Evolutionary conservation across 2,329 filamentous ascomycete genomes (phyloP).

Genomic region (Mycosphaerella sp.): DNA sequence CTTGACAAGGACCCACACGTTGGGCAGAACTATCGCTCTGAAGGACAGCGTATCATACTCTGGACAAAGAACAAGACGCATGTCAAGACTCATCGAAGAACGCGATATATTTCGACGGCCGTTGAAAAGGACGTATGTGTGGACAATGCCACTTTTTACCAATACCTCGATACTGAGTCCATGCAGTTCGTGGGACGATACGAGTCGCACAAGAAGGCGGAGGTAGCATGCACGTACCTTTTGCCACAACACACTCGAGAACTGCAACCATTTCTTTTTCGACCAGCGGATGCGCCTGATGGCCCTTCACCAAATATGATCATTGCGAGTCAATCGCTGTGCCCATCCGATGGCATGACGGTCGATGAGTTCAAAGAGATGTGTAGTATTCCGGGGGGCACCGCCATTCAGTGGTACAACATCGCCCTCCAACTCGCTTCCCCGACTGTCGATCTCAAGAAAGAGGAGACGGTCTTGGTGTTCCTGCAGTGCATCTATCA

Average conservation of each 20-base stretch:
- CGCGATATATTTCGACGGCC: constrained; percentile 20
- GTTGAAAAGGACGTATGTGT: constrained; percentile 41
- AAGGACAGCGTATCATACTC: constrained; percentile 32
- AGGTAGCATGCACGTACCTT: neutral
- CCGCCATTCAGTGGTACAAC: constrained; percentile 43
- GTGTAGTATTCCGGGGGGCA: constrained; percentile 45
- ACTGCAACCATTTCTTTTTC: constrained; percentile 3
- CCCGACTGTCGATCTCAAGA: constrained; percentile 55
- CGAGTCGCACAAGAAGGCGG: neutral
- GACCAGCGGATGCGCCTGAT: constrained; percentile 6
- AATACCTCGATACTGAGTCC: constrained; percentile 42
- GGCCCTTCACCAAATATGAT: constrained; percentile 20
- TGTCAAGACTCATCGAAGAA: constrained; percentile 44
- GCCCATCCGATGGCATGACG: constrained; percentile 41
- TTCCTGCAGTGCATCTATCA: constrained; percentile 51
- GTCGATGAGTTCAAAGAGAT: constrained; percentile 50
- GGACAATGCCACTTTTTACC: constrained; percentile 42
- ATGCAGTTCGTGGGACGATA: neutral
- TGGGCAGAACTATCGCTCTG: neutral
- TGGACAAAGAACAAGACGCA: constrained; percentile 45
- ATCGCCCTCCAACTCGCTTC: constrained; percentile 48
- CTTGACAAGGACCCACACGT: constrained; percentile 7
- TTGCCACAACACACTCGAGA: neutral
- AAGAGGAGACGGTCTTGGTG: constrained; percentile 45
- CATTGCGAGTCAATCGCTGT: constrained; percentile 45